Base-by-base conservation (phyloP, 352 stramenopile species). In the Phytopythium boreale region DNA sequence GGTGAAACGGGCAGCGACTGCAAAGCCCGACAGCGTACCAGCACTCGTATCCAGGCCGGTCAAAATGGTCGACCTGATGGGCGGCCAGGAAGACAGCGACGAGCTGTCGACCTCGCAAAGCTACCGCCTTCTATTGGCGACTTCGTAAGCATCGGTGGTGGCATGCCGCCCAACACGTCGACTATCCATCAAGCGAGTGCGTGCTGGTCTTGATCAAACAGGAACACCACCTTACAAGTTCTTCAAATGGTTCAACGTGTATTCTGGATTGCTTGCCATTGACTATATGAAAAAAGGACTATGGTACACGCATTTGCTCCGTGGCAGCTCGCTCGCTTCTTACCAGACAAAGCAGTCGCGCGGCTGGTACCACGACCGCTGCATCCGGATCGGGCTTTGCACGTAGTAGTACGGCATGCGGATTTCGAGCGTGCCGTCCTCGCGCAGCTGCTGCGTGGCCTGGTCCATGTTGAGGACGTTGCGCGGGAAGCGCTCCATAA, bases 361-460 rank as follows among this genome's bases (percentile, higher is more conserved):
- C 11, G 71, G 66, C 55, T 77, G 64, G 47, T 82, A 81, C 19
- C 69, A 80, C 26, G 70, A 37, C 9, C 69, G 78, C 12, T 66
- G 75, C 60, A 76, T 56, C 20, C 72, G 59, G 15, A 68, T 39
- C 12, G 74, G 75, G 11, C 57, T 62, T 24, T 68, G 78, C 56
- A 76, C 61, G 22, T 65, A 49, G 57, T 77, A 64, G 62, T 77
- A 88, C n/a, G 79, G 81, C 69, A 90, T 76, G 52, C 70, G 76
- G 29, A 90, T 81, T 56, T 88, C 68, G 56, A 90, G 49, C 4
- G 72, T 87, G 26, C 79, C 79, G 59, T 88, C 70, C 27, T 73
- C 68, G 19, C 43, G 55, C 9, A 90, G 52, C 46, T 81, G 70
- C 63, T 87, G 79, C 14, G 77, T 80, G n/a, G 78, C 76, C 22